Percentiles rank a stretch among this genome's conserved stretches.
phyloP scores from a whole-genome alignment of 2,329 filamentous ascomycete species.

The Phoma herbarum region DNA sequence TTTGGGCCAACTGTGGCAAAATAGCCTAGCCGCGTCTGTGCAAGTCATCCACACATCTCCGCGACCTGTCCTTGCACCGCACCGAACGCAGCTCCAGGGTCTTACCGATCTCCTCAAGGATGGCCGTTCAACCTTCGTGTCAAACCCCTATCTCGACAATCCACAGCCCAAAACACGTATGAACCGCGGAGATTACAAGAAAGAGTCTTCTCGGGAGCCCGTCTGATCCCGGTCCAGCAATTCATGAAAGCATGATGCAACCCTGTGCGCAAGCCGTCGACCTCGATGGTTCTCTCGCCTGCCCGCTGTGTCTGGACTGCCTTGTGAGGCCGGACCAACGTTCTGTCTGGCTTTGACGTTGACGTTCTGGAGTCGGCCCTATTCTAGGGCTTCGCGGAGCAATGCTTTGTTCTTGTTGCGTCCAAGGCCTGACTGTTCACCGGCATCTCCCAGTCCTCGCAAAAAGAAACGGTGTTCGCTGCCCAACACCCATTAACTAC shows the following conservation, averaged over 20 bases:
- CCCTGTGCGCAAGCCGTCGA: background rate
- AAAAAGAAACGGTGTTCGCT: background rate
- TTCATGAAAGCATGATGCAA: background rate
- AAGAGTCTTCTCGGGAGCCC: background rate
- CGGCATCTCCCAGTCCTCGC: background rate
- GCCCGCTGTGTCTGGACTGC: background rate
- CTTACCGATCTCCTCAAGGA: conserved; percentile 15
- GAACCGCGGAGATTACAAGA: background rate
- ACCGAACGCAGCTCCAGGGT: conserved; percentile 9
- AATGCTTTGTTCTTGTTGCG: background rate
- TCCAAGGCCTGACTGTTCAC: background rate
- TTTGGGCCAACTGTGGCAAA: conserved; percentile 11
- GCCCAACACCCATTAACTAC: background rate
- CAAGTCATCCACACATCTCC: background rate
- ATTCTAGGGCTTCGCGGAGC: background rate
- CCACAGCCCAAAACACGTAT: background rate
- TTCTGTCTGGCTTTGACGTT: background rate
- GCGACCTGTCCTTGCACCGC: conserved; percentile 5
- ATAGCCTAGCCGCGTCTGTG: background rate
- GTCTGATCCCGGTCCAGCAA: background rate
- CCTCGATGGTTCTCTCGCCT: background rate
- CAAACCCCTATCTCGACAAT: conserved; percentile 12
- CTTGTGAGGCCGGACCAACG: background rate
- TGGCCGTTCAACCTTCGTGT: background rate
- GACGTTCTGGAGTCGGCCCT: background rate